Evolutionary conservation across 441 rosid species (phyloP).

Genomic region (Erodium texanum): DNA sequence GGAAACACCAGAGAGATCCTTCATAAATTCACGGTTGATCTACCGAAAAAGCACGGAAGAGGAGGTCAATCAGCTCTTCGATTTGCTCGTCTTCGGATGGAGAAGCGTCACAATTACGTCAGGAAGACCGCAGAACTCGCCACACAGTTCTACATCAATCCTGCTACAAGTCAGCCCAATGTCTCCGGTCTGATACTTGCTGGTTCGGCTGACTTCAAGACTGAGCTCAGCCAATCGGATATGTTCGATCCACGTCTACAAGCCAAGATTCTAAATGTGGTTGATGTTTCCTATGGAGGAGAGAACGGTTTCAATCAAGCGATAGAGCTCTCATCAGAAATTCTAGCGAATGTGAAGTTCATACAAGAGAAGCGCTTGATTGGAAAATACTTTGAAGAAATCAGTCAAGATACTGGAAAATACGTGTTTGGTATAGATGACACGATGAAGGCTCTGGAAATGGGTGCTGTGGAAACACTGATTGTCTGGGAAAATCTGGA

Average conservation of each 20-base stretch:
- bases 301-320: too few species aligned
- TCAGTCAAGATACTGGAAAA: constrained; percentile 74
- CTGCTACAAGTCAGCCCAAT: constrained; percentile 80
- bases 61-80: constrained; percentile 93
- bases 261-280: constrained; percentile 71
- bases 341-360: constrained; percentile 67
- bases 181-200: constrained; percentile 71
- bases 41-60: constrained; percentile 88
- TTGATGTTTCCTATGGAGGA: constrained; percentile 85
- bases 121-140: constrained; percentile 86
- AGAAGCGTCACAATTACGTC: constrained; percentile 77
- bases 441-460: constrained; percentile 61
- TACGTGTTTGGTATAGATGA: constrained; percentile 73
- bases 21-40: constrained; percentile 74
- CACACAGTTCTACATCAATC: constrained; percentile 70
- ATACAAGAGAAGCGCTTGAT: constrained; percentile 70
- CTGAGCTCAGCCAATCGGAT: constrained; percentile 78
- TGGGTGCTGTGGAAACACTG: constrained; percentile 21
- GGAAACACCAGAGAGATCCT: constrained; percentile 78
- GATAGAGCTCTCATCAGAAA: constrained; percentile 73
- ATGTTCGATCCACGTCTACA: constrained; percentile 84
- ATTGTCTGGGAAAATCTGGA: constrained; percentile 84
- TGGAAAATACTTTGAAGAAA: constrained; percentile 80
- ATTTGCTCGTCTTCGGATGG: constrained; percentile 87
- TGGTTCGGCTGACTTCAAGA: constrained; percentile 85